A percentile compares a stretch with the other conserved stretches of the same genome.
Evolutionary conservation across 1,139 yeast genomes (phyloP).

Genomic region (Debaryomyces udenii): DNA sequence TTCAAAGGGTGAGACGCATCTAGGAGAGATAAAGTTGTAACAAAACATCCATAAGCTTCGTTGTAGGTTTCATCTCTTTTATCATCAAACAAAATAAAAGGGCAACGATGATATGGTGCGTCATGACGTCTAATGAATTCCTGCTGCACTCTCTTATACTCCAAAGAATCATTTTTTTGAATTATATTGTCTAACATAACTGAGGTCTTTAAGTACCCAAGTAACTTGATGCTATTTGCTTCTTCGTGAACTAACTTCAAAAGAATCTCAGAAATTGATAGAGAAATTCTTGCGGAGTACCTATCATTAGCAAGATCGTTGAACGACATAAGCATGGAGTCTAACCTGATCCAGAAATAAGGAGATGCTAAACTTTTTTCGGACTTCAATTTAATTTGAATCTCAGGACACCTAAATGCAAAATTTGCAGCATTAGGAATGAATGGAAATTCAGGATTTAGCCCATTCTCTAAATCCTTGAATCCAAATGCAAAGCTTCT

Average conservation of each 20-base stretch:
- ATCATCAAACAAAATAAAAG: constrained; percentile 64
- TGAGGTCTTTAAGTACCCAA: constrained; percentile 52
- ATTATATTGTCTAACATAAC: constrained; percentile 61
- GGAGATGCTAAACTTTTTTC: constrained; percentile 23
- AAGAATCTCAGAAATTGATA: constrained; percentile 52
- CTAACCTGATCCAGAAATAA: constrained; percentile 29
- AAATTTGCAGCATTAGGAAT: constrained; percentile 73
- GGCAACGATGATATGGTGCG: constrained; percentile 78
- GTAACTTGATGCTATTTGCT: constrained; percentile 23
- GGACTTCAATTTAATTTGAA: constrained; percentile 29
- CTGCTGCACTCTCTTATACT: constrained; percentile 58
- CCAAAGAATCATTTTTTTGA: constrained; percentile 52
- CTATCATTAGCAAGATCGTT: constrained; percentile 73
- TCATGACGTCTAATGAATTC: constrained; percentile 71
- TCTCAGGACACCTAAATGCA: constrained; percentile 45
- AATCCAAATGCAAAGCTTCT: constrained; percentile 63
- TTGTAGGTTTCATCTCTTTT: constrained; percentile 49
- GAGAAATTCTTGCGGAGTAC: constrained; percentile 59
- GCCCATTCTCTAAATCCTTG: constrained; percentile 72
- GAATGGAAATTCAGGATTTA: constrained; percentile 57
- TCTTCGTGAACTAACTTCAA: constrained; percentile 30
- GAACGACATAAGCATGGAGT: constrained; percentile 47
- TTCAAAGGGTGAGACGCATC: constrained; percentile 65
- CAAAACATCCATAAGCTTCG: constrained; percentile 52
- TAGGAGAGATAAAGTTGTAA: constrained; percentile 68